Evolutionary conservation across 441 rosid genomes (phyloP), one percentile per base, ranked within the genome.

Genomic region (Pelargonium cotyledonis): DNA sequence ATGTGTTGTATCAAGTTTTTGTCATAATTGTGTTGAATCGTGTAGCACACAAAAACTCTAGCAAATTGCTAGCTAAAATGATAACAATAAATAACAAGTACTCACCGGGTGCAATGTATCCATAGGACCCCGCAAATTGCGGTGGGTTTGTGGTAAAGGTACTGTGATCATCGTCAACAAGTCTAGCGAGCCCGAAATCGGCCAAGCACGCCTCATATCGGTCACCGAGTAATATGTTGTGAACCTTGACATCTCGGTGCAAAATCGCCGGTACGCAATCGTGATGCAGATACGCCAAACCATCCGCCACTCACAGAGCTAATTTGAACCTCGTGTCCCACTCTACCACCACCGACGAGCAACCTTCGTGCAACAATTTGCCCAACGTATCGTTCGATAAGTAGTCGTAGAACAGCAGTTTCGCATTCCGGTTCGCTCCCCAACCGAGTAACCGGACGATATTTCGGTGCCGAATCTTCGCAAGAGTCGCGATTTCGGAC

Each of bases 41-140:
- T 21, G 23, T 21, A 21, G 1, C 23, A 21, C 23, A 21, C 23
- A 21, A 1, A 21, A 21, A n/a, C n/a, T 21, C 23, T 0, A 21
- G 23, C 23, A 21, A 1, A 21, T 21, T 21, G 23, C 23, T 21
- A 21, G 23, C 23, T 21, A 21, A 21, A 21, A 21, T 21, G 23
- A 21, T 21, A 21, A 21, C 23, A 21, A 21, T 21, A 21, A 21
- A 21, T 21, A 21, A 21, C 23, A 21, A 21, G 23, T 21, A 21
- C 82, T 74, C 73, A 85, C 98, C 98, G 0, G 98, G 98, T 8
- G 98, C 98, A 31, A 93, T 89, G 90, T 93, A 93, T 44, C 98
- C 98, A 21, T 86, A 89, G 46, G 98, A 93, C 26, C 98, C 97
- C 0, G 91, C 98, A 15, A 88, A 81, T 47, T 88, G 88, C 0